Base-by-base conservation (phyloP, 331 rosid genomes). In the Saraca asoca region DNA sequence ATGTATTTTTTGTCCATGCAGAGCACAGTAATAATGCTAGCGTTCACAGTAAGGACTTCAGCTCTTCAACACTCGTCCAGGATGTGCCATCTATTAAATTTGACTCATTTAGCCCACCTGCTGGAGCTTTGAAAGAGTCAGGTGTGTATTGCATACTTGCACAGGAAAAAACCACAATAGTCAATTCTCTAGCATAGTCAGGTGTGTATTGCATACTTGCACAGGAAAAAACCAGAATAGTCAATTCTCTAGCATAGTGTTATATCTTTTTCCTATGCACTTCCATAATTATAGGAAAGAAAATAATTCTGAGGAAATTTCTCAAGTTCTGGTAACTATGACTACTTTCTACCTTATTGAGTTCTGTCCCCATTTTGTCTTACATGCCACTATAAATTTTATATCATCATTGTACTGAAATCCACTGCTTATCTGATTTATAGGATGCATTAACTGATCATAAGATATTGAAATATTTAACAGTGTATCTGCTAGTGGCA, bases 81-180 rank as follows among this genome's bases (percentile, higher is more conserved):
- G 78, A 68, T 6, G 38, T 67, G 13, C 64, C 86, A 19, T 76
- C 79, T 45, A 72, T 52, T 53, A 74, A 64, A 45, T 39, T 55
- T 58, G 71, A 53, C 18, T 73, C 81, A 11, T 66, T 60, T 71
- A 60, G 49, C 59, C 58, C 82, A 14, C 83, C 78, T 19, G 67
- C 71, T 66, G 74, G 34, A 24, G 69, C 71, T 17, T 66, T 75
- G 77, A 83, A 66, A 66, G 80, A 63, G 9, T 61, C 83, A 71
- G 88, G 95, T 88, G 45, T 68, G 85, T 62, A 13, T 69, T 24
- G 31, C 31, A 24, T 31, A 46, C 41, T 39, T 39, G 43, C 7
- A 37, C 17, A 57, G 58, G 53, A 51, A 45, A 34, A n/a, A 43
- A 60, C 50, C 42, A n/a, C 50, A 67, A 57, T 24, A 3, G 31